Conservation (phyloP, 1,139 yeast genomes). For the Geotrichum fermentans region DNA sequence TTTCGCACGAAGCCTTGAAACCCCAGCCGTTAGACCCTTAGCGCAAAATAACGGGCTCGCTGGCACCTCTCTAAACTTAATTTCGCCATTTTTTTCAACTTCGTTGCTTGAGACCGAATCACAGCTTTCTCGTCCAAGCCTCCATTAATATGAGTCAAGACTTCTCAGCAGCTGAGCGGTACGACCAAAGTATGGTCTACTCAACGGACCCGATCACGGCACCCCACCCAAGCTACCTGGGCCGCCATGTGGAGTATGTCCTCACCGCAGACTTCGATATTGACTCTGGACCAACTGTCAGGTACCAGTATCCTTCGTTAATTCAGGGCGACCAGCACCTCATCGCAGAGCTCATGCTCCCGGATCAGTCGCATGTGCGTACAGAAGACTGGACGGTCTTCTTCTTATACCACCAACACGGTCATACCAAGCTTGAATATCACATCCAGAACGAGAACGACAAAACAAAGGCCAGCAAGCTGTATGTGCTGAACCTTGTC, state of each 20-base stretch:
- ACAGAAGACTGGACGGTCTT: conserved; percentile 59
- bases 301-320: conserved; percentile 47
- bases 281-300: conserved; percentile 56
- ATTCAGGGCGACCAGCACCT: conserved; percentile 17
- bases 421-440: conserved; percentile 30
- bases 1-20: no score
- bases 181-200: no score
- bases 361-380: conserved; percentile 60
- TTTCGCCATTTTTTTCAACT: no score
- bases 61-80: no score
- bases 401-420: conserved; percentile 42
- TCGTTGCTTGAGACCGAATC: no score
- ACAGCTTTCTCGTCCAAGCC: no score
- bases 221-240: conserved; percentile 1
- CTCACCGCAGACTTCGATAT: conserved; percentile 55
- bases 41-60: no score
- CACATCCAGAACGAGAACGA: conserved; percentile 28
- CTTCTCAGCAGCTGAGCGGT: no score
- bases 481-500: conserved; percentile 53
- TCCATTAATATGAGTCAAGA: no score
- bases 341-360: conserved; percentile 56
- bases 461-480: conserved; percentile 40
- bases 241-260: conserved; percentile 35
- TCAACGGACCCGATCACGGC: background rate
- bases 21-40: no score